Base-by-base conservation (phyloP, 306 rosid species). In the Quercus alba region DNA sequence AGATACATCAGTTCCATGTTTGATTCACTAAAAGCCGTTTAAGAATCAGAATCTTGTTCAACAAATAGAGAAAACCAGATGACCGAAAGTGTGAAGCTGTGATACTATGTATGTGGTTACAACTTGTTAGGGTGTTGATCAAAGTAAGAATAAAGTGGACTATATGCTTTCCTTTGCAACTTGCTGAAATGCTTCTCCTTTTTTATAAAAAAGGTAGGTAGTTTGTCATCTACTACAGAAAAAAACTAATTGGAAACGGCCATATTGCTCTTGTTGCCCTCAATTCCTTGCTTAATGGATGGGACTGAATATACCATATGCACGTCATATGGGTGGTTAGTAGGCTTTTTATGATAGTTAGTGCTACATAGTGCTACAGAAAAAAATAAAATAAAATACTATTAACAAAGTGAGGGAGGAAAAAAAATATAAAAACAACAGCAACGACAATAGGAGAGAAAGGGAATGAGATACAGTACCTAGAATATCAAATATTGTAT, bases 121-220 rank as follows among this genome's bases (percentile, higher is more conserved):
- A 55, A 49, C 63, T 77, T 20, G 55, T 77, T 76, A 72, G 74
- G 81, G 72, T 63, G 72, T 56, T 78, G 33, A 70, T 52, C 73
- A 64, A 55, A 63, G 70, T 59, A 72, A 77, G 84, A 75, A 81
- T 85, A 85, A 78, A 81, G 88, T 73, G 73, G 63, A 12, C 1
- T 63, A 35, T 59, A 57, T 81, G 78, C 84, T 78, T 70, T 78
- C 58, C 35, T 15, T 5, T 75, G 76, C 83, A 81, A 74, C 77
- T 81, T 77, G 84, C 41, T 11, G 33, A 77, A 66, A 11, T 63
- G 77, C 67, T 67, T 33, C 70, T 63, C 28, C 72, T 67, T 19
- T 54, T 62, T 70, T 41, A 41, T 73, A 23, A 72, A 38, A 13
- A 77, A 33, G 70, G 78, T 38, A 62, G 70, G 54, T 73, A 35